Evolutionary conservation across 2,329 filamentous ascomycete genomes (phyloP), one percentile per base, ranked within the genome.

Genomic region (Xylariaceae sp.): DNA sequence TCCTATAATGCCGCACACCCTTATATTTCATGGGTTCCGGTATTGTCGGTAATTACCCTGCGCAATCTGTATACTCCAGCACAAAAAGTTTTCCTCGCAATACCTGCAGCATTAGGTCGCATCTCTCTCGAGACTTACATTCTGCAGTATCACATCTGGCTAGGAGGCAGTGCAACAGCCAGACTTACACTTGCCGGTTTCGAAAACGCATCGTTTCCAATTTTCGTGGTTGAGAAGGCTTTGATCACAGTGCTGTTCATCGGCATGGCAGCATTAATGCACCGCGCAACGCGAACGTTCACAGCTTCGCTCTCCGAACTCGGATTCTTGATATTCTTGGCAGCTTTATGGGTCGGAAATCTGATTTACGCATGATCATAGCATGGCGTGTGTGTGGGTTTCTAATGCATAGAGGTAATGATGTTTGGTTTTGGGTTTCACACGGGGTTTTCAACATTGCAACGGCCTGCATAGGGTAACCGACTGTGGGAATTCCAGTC

Each of bases 91-190:
- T 66, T 76, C 54, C 72, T 74, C 12, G 55, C 52, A 1, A 50
- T 71, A 2, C 79, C 79, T 22, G 72, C 76, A 1, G 77, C 71
- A 65, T 61, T 85, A 3, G 80, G 82, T 2, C 66, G 67, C 5
- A 74, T 73, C 47, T 78, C 78, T 0, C 70, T 82, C 1, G 81
- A 84, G 61, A 74, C 77, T 1, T 82, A 78, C 51, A 68, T 80
- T 5, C 64, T 85, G 29, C 78, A 83, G 52, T 75, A 75, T 57
- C 82, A 85, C 58, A 68, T 82, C 42, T 81, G 77, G 72, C 71
- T 84, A 7, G 78, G 77, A 2, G 77, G 72, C 3, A 78, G 84
- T 54, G 75, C 76, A 2, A 74, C 70, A 23, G 77, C 75, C 0
- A 53, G 77, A 4, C 67, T 84, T 19, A 54, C 52, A 8, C 41